Percentiles rank a stretch among this genome's conserved stretches.
phyloP scores from a whole-genome alignment of 2,329 filamentous ascomycete species.

The Microthyrium microscopicum region DNA sequence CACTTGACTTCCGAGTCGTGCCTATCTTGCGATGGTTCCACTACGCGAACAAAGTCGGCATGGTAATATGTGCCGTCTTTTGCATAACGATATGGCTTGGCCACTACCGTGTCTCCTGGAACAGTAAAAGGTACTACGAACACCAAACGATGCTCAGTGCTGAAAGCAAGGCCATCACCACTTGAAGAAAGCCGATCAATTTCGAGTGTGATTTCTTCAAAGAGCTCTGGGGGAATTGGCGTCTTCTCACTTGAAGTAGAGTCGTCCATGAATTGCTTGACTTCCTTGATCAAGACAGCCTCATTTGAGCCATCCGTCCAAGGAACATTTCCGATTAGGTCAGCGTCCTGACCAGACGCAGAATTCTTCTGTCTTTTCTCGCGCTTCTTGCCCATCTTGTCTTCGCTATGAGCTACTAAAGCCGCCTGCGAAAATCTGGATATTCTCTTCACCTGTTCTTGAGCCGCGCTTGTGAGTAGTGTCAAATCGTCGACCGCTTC shows the following conservation, averaged over 20 bases:
- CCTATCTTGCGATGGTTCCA: slow-evolving; percentile 55
- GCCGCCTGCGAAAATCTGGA: too few species aligned
- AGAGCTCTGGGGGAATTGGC: slow-evolving; percentile 40
- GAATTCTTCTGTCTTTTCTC: too few species aligned
- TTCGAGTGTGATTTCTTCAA: slow-evolving; percentile 66
- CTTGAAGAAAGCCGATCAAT: slow-evolving; percentile 74
- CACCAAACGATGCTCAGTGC: slow-evolving; percentile 48
- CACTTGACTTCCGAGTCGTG: slow-evolving; percentile 65
- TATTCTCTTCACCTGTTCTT: too few species aligned
- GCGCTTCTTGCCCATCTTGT: too few species aligned
- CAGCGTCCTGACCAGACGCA: too few species aligned
- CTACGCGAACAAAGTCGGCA: slow-evolving; percentile 68
- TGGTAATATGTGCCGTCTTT: slow-evolving; percentile 46
- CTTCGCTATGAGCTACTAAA: too few species aligned
- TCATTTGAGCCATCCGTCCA: too few species aligned
- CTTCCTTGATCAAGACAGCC: too few species aligned
- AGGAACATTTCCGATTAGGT: too few species aligned
- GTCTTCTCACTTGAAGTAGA: slow-evolving; percentile 7
- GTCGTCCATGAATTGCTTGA: too few species aligned
- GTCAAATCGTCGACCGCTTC: too few species aligned
- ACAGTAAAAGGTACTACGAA: slow-evolving; percentile 81
- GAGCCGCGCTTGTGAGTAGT: too few species aligned
- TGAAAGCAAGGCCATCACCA: slow-evolving; percentile 71
- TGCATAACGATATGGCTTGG: slow-evolving; percentile 63
- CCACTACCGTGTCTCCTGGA: slow-evolving; percentile 65